A percentile compares a stretch with the other conserved stretches of the same genome.
Conservation (phyloP, 129 eudicot species). For the Escallonia herrerae region DNA sequence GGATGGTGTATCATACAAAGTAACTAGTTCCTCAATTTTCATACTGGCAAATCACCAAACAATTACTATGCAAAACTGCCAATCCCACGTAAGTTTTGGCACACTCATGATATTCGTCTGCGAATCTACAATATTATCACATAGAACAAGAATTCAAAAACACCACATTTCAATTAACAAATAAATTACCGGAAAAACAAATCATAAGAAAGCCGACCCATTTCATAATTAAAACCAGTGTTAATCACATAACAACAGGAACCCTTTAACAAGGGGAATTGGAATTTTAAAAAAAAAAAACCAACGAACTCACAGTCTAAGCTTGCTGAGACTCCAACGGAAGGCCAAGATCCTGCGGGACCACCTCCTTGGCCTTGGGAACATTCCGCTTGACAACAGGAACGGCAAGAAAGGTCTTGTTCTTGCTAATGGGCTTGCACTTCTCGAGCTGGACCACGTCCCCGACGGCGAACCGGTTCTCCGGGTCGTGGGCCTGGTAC, state of each 20-base stretch:
- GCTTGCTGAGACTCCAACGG: constrained; percentile 51
- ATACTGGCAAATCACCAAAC: not conserved
- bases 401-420: constrained; percentile 65
- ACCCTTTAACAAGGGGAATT: not conserved
- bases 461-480: constrained; percentile 69
- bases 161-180: no score
- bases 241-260: not conserved
- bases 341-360: constrained; percentile 47
- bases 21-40: not conserved
- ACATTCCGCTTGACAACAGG: constrained; percentile 39
- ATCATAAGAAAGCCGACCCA: no score
- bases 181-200: no score
- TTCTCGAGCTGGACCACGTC: constrained; percentile 79
- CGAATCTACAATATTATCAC: no score
- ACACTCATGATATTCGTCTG: not conserved
- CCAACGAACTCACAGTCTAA: constrained; percentile 4
- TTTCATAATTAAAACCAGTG: not conserved
- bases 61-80: not conserved
- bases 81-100: not conserved
- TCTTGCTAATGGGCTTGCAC: constrained; percentile 80
- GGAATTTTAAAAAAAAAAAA: not conserved
- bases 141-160: no score
- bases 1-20: no score
- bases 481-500: constrained; percentile 93
- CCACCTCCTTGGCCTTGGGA: constrained; percentile 11